Conservation (phyloP, 2,329 filamentous ascomycete genomes). For the Gnomoniopsis sp. region DNA sequence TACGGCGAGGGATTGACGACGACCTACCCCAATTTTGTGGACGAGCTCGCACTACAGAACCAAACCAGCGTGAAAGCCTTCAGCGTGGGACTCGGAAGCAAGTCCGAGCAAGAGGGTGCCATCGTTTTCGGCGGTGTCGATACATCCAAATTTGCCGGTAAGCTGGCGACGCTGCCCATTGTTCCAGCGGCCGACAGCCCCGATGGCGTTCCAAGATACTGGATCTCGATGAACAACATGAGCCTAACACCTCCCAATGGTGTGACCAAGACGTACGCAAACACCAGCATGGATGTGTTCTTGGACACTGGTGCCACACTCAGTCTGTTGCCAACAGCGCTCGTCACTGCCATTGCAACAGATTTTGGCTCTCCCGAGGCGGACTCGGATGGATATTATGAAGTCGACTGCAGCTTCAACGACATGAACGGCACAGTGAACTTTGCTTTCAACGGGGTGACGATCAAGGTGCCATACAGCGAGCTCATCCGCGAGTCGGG, state of each 20-base stretch:
- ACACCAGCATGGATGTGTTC: conserved; percentile 52
- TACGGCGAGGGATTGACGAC: conserved; percentile 52
- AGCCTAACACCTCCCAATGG: conserved; percentile 37
- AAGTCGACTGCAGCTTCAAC: conserved; percentile 42
- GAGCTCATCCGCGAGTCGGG: conserved; percentile 43
- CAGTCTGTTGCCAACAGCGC: conserved; percentile 58
- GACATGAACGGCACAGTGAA: conserved; percentile 40
- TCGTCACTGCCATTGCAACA: conserved; percentile 47
- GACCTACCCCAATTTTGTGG: conserved; percentile 48
- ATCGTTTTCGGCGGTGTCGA: conserved; percentile 68
- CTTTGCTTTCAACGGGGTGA: conserved; percentile 46
- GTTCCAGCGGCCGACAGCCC: conserved; percentile 51
- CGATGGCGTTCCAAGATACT: conserved; percentile 50
- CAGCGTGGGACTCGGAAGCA: conserved; percentile 62
- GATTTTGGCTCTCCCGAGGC: conserved; percentile 43
- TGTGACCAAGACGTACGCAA: conserved; percentile 30
- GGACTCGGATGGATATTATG: conserved; percentile 42
- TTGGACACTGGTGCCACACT: conserved; percentile 70
- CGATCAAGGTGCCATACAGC: conserved; percentile 45
- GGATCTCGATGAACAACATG: conserved; percentile 46
- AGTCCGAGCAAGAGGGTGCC: conserved; percentile 56
- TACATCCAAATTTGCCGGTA: conserved; percentile 59
- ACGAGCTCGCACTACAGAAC: conserved; percentile 46
- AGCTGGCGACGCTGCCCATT: conserved; percentile 59
- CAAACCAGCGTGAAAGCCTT: conserved; percentile 60